Evolutionary conservation across 306 rosid species (phyloP).

Genomic region (Potentilla sterilis): DNA sequence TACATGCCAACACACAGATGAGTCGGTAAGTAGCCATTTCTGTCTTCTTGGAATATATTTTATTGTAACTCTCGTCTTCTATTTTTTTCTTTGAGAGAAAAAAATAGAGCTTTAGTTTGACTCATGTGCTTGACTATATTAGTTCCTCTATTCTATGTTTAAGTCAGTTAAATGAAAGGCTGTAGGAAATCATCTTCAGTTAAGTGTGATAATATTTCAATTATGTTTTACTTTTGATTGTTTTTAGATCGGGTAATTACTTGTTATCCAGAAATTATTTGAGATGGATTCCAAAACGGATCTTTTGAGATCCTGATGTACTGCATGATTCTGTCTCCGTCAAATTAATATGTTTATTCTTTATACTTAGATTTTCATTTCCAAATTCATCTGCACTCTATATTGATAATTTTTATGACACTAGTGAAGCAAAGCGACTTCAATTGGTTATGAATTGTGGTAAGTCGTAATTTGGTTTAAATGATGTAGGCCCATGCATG

Average conservation of each 20-base stretch:
- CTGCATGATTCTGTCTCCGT: background rate
- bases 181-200: conserved; percentile 1
- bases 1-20: conserved; percentile 53
- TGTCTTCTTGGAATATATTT: conserved; percentile 19
- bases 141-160: background rate
- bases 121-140: background rate
- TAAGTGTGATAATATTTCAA: background rate
- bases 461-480: conserved; percentile 30
- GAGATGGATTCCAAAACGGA: background rate
- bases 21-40: conserved; percentile 47
- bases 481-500: conserved; percentile 94
- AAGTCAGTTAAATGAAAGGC: background rate
- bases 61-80: background rate
- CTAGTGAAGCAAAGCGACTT: conserved; percentile 15
- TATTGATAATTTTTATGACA: conserved; percentile 22
- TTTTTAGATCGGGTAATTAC: background rate
- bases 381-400: background rate
- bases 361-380: background rate
- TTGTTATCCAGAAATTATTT: background rate
- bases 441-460: conserved; percentile 4
- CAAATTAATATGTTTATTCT: background rate
- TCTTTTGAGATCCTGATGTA: conserved; percentile 15
- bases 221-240: background rate
- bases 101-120: background rate
- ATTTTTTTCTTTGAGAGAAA: background rate